phyloP scores from a whole-genome alignment of 2,329 filamentous ascomycete genomes.

The Trichoderma endophyticum region DNA sequence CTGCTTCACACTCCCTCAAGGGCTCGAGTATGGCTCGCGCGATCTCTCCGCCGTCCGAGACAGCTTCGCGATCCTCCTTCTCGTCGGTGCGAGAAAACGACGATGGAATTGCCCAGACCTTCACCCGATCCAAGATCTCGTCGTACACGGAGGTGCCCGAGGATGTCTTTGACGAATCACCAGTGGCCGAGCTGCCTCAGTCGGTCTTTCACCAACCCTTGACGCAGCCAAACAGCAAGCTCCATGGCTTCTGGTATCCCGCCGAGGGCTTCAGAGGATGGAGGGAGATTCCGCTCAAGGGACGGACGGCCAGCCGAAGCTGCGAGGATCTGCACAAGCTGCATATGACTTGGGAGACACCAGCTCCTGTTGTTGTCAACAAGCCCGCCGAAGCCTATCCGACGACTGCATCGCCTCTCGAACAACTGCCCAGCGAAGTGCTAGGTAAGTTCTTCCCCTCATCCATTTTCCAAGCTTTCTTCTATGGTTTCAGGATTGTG shows the following conservation, averaged over 20 bases:
- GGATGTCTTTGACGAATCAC: slow-evolving; percentile 50
- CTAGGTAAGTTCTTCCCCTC: slow-evolving; percentile 55
- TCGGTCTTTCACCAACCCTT: slow-evolving; percentile 50
- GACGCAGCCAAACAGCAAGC: slow-evolving; percentile 53
- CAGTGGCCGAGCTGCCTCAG: slow-evolving; percentile 41
- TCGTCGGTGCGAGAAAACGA: slow-evolving; percentile 61
- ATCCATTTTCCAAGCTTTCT: not conserved
- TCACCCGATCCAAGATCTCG: slow-evolving; percentile 61
- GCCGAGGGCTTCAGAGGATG: slow-evolving; percentile 58
- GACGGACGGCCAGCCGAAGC: slow-evolving; percentile 59
- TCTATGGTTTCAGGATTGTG: not conserved
- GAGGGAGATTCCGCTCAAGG: slow-evolving; percentile 60
- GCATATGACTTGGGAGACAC: slow-evolving; percentile 52
- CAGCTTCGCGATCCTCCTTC: slow-evolving; percentile 53
- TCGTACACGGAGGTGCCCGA: slow-evolving; percentile 52
- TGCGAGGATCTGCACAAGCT: slow-evolving; percentile 57
- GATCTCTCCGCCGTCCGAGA: slow-evolving; percentile 37
- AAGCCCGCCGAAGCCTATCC: slow-evolving; percentile 31
- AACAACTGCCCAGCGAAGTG: slow-evolving; percentile 67
- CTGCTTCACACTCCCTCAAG: slow-evolving; percentile 25
- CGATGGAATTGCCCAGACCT: slow-evolving; percentile 57
- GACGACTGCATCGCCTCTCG: slow-evolving; percentile 56
- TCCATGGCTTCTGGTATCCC: slow-evolving; percentile 59
- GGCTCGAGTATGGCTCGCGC: slow-evolving; percentile 38
- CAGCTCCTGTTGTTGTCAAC: slow-evolving; percentile 32